Evolutionary conservation across 768 basidiomycete genomes (phyloP), one percentile per base, ranked within the genome.

Genomic region (Phlegmacium glaucopus): DNA sequence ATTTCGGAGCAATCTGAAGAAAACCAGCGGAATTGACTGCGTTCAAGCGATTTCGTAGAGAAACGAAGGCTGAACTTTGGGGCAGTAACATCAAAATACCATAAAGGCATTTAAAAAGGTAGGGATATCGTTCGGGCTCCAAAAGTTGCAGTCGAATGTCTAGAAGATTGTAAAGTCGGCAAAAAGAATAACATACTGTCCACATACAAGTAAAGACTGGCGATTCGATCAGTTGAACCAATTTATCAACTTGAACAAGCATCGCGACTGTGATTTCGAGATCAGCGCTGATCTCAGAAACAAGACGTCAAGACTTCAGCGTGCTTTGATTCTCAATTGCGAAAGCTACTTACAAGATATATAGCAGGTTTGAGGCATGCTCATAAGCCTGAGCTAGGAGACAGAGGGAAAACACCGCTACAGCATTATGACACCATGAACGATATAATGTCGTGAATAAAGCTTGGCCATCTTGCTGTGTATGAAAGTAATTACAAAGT

Each of bases 401-500:
- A 64, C 96, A 99, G 6, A 99, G 76, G 1, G 96, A 93, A 62
- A 99, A 96, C 1, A 93, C 93, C 0, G 96, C 87, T 36, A 98
- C 94, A 1, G 95, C 90, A 60, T 97, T 97, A 58, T 99, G 96
- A 63, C 94, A 98, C 96, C 96, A 99, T 15, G 94, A 98, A 15
- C 92, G 79, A 59, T 99, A 99, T 3, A 99, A 71, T 0, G 88
- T 90, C 9, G 89, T 90, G 63, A 98, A 99, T 16, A 99, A 65
- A 12, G 90, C 90, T 69, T 98, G 96, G 3, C 95, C 94, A 55
- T 99, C 96, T 89, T 95, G 85, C 83, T 86, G 49, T 28, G 43
- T n/a, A 42, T 22, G 22, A 25, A 10, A 27, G 39, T 16, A 16
- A 40, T 15, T n/a, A 25, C 38, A 25, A 25, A 40, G 13, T 40